Evolutionary conservation across 176 grass and related monocot species (phyloP).

Genomic region (Eleusine indica): DNA sequence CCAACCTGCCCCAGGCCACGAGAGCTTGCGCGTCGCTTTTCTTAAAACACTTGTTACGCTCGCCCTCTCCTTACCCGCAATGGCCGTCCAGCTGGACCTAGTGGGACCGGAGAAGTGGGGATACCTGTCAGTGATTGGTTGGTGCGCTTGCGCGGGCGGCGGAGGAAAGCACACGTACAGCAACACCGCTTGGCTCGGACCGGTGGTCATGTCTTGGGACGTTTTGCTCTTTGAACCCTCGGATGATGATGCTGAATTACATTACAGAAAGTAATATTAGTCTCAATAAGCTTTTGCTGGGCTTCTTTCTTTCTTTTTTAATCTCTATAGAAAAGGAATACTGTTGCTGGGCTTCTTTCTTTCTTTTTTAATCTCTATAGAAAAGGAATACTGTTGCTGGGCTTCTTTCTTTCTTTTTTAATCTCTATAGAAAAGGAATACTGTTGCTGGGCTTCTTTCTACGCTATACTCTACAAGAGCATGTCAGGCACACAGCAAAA

Average conservation of each 20-base stretch:
- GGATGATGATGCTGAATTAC: background rate
- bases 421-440: too few relatives aligned
- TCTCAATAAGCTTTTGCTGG: background rate
- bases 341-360: too few relatives aligned
- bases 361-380: too few relatives aligned
- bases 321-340: too few relatives aligned
- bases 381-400: too few relatives aligned
- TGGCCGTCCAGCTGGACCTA: background rate
- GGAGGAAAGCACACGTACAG: background rate
- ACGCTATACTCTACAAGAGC: too few relatives aligned
- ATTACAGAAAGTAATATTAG: background rate
- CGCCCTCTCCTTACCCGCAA: background rate
- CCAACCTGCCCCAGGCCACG: background rate
- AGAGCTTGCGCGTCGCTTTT: background rate
- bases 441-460: too few relatives aligned
- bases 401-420: too few relatives aligned
- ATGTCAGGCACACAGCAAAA: too few relatives aligned
- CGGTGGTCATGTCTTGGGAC: too few relatives aligned
- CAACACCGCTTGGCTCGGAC: background rate
- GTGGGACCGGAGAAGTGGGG: background rate
- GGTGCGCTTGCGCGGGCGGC: background rate
- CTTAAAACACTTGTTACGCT: background rate
- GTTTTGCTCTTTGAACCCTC: background rate
- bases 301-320: background rate
- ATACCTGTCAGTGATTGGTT: conserved; percentile 10